A percentile compares a stretch with the other conserved stretches of the same genome.
phyloP scores from a whole-genome alignment of 176 grass and related monocot species.

The Ensete ventricosum region DNA sequence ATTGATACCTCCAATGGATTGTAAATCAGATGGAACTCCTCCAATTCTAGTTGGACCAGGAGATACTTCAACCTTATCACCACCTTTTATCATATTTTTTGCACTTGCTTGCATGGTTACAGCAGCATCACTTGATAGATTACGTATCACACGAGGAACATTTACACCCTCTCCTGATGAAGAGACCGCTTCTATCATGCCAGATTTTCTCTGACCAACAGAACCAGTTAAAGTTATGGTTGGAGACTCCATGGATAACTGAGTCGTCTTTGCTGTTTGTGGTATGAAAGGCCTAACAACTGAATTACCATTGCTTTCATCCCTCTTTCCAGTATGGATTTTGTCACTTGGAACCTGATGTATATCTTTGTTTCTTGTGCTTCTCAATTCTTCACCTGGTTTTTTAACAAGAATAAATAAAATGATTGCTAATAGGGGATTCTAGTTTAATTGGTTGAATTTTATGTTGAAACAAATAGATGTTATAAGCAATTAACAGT shows the following conservation, averaged over 20 bases:
- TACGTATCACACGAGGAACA: constrained; percentile 29
- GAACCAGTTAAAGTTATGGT: neutral
- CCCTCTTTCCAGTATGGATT: neutral
- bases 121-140: constrained; percentile 32
- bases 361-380: constrained; percentile 8
- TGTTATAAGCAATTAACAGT: constrained; percentile 7
- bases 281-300: neutral
- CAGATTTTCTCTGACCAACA: constrained; percentile 28
- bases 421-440: no score
- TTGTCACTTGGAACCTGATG: neutral
- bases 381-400: constrained; percentile 22
- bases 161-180: neutral
- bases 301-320: neutral
- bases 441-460: neutral
- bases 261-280: neutral
- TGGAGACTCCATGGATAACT: neutral
- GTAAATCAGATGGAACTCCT: constrained; percentile 9
- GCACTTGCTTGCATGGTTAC: constrained; percentile 29
- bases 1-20: constrained; percentile 21
- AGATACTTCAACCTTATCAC: neutral
- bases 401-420: neutral
- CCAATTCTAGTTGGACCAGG: constrained; percentile 16
- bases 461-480: constrained; percentile 2
- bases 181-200: constrained; percentile 19
- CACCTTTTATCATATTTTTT: neutral